These are phyloP conservation scores for Sordaria brevicollis DNA, from an alignment of 495 filamentous ascomycete species.

Conservation along the genomic window DNA sequence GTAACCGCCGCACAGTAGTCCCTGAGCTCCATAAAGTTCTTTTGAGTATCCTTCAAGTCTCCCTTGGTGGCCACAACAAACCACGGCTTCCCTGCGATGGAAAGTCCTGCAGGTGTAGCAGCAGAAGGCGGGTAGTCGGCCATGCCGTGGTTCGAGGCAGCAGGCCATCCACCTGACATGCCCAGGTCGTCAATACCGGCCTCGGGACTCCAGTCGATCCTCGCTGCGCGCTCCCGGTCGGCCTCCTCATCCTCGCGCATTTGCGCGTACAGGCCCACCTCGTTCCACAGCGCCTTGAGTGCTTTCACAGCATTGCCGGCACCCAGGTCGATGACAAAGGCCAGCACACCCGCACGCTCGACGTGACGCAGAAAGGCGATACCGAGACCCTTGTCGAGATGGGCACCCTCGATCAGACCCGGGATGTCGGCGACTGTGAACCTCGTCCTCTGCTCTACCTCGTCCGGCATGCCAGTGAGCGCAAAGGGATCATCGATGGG, in stretches of 20 bases:
- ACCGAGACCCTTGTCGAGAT: constrained; percentile 84
- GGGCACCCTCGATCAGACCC: constrained; percentile 79
- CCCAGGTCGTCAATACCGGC: constrained; percentile 12
- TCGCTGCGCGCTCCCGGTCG: constrained; percentile 37
- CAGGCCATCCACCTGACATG: constrained; percentile 11
- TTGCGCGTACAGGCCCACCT: constrained; percentile 77
- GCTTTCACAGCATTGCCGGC: constrained; percentile 67
- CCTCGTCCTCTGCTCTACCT: constrained; percentile 47
- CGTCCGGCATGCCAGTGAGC: constrained; percentile 14
- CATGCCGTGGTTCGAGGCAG: constrained; percentile 19
- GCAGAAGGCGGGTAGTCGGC: constrained; percentile 21
- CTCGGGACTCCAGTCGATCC: constrained; percentile 30
- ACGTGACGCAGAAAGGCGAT: constrained; percentile 89
- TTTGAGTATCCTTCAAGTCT: constrained; percentile 67
- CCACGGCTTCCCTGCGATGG: constrained; percentile 85
- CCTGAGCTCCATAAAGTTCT: constrained; percentile 61
- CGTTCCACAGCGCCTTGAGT: constrained; percentile 74
- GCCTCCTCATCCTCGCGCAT: constrained; percentile 52
- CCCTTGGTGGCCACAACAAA: constrained; percentile 95
- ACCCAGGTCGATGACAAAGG: constrained; percentile 85
- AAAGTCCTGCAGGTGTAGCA: constrained; percentile 28
- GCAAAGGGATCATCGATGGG: constrained; percentile 29
- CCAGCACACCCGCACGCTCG: constrained; percentile 82
- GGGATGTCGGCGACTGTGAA: constrained; percentile 97
- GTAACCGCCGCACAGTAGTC: constrained; percentile 55